phyloP scores from a whole-genome alignment of 805 yeast species.

The Candida odintsovae region DNA sequence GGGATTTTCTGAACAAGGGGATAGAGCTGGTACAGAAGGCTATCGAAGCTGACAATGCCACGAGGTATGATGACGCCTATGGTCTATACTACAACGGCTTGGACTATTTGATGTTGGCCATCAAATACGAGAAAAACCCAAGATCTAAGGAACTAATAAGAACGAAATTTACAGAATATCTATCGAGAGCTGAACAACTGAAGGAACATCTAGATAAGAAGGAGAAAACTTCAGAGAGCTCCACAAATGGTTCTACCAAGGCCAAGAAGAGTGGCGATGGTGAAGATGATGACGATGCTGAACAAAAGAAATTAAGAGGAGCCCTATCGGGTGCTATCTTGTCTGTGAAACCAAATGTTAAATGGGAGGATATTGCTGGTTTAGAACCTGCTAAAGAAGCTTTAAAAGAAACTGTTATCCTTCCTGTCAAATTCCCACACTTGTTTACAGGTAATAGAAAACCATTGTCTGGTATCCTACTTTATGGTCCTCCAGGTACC shows the following conservation, averaged over 20 bases:
- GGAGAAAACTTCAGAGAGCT: slow-evolving; percentile 32
- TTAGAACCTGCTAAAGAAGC: slow-evolving; percentile 94
- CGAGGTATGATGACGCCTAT: slow-evolving; percentile 90
- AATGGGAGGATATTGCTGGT: slow-evolving; percentile 96
- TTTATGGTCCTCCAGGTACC: slow-evolving; percentile 95
- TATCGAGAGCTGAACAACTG: slow-evolving; percentile 88
- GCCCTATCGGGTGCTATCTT: slow-evolving; percentile 90
- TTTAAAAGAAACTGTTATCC: slow-evolving; percentile 91
- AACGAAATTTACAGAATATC: slow-evolving; percentile 84
- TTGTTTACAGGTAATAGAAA: slow-evolving; percentile 90
- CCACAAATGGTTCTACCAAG: slow-evolving; percentile 41
- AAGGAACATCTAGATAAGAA: slow-evolving; percentile 79
- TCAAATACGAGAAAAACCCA: slow-evolving; percentile 90
- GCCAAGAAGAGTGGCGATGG: slow-evolving; percentile 51
- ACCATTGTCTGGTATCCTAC: slow-evolving; percentile 84
- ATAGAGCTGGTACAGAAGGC: slow-evolving; percentile 92
- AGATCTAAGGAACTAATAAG: slow-evolving; percentile 84
- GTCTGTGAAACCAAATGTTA: slow-evolving; percentile 85
- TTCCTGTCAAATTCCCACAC: slow-evolving; percentile 96
- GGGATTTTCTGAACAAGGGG: slow-evolving; percentile 89
- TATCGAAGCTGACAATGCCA: slow-evolving; percentile 87
- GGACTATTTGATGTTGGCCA: slow-evolving; percentile 91
- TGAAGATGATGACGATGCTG: slow-evolving; percentile 62
- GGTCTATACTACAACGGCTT: slow-evolving; percentile 87
- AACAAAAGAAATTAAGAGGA: slow-evolving; percentile 82